Evolutionary conservation across 208 protist genomes (phyloP).

Genomic region (Trypanosomatidae sp.): DNA sequence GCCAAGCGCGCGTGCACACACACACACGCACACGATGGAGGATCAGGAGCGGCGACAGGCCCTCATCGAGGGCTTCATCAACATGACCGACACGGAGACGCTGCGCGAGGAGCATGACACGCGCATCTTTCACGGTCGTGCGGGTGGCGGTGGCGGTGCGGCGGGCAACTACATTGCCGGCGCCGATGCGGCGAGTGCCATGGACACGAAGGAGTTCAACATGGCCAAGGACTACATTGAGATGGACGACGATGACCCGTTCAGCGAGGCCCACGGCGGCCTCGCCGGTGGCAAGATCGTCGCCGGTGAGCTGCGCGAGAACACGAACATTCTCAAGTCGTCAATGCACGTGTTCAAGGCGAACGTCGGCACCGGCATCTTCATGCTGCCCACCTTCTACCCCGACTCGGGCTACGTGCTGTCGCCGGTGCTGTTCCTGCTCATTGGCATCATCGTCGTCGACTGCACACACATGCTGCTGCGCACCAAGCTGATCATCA

Average conservation of each 20-base stretch:
- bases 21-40: not conserved
- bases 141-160: slow-evolving; percentile 14
- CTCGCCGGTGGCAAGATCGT: not conserved
- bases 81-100: slow-evolving; percentile 5
- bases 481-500: slow-evolving; percentile 41
- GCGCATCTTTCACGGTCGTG: slow-evolving; percentile 19
- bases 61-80: slow-evolving; percentile 1
- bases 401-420: slow-evolving; percentile 51
- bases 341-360: slow-evolving; percentile 84
- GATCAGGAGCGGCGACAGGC: not conserved
- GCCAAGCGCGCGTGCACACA: too few species aligned
- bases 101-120: slow-evolving; percentile 13
- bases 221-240: slow-evolving; percentile 15
- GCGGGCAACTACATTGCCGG: not conserved
- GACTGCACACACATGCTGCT: slow-evolving; percentile 64
- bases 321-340: slow-evolving; percentile 52
- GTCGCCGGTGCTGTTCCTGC: slow-evolving; percentile 16
- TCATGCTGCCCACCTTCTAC: slow-evolving; percentile 71
- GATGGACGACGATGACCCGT: slow-evolving; percentile 13
- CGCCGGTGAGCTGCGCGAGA: slow-evolving; percentile 26
- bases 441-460: slow-evolving; percentile 41
- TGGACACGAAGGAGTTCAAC: not conserved
- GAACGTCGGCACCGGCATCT: slow-evolving; percentile 76
- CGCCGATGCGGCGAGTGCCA: not conserved
- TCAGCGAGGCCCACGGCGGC: not conserved